Conservation (phyloP, 2,329 filamentous ascomycete genomes). For the Nigrospora oryzae region DNA sequence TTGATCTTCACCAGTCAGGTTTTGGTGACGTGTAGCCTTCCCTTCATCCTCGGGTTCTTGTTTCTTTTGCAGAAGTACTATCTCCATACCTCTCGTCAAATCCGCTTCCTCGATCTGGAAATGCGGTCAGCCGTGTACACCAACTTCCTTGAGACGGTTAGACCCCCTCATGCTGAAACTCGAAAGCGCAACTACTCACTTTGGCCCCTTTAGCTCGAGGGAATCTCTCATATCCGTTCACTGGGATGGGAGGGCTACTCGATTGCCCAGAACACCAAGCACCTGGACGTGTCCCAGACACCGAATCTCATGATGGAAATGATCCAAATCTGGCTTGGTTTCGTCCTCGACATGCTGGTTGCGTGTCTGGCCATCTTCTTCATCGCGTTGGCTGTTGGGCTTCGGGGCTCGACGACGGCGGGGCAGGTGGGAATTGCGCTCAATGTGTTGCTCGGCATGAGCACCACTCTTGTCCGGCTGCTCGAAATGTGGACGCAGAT, state of each 20-base stretch:
- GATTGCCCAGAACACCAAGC: neutral
- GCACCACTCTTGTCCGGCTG: neutral
- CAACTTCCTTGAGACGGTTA: too few species aligned
- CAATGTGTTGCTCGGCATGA: slow-evolving; percentile 1
- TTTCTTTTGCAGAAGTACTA: slow-evolving; percentile 1
- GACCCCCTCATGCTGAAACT: too few species aligned
- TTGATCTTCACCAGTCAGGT: too few species aligned
- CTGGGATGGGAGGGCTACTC: slow-evolving; percentile 1
- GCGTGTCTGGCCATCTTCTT: slow-evolving; percentile 2
- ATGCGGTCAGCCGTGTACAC: too few species aligned
- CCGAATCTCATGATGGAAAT: slow-evolving; percentile 2
- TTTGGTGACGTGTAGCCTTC: neutral
- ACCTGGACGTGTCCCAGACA: slow-evolving; percentile 1
- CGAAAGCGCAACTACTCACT: too few species aligned
- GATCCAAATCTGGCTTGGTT: slow-evolving; percentile 2
- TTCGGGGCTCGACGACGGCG: slow-evolving; percentile 6
- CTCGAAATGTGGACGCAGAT: slow-evolving; percentile 2
- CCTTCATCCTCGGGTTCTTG: neutral
- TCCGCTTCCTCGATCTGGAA: slow-evolving; percentile 1
- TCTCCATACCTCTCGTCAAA: slow-evolving; percentile 1
- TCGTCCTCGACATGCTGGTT: slow-evolving; percentile 4
- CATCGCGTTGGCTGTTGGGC: slow-evolving; percentile 6
- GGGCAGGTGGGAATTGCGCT: slow-evolving; percentile 10
- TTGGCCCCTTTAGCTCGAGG: too few species aligned
- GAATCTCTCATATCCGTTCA: neutral